Percentiles rank a stretch among this genome's conserved stretches.
phyloP scores from a whole-genome alignment of 1,284 basidiomycete genomes.

The Coniferiporia weirii region DNA sequence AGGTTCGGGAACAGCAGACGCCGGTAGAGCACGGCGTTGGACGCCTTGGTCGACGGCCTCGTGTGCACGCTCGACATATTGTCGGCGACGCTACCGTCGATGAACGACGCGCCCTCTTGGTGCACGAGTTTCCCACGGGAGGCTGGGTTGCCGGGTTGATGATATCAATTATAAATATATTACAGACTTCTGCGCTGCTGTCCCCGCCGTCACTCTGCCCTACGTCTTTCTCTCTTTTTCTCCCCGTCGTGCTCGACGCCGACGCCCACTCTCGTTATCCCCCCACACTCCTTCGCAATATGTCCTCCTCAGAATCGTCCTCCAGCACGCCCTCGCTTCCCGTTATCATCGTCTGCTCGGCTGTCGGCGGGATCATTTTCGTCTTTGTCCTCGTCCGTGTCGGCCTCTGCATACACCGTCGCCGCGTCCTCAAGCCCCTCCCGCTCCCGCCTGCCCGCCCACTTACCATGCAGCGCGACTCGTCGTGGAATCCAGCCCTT shows the following conservation, averaged over 20 bases:
- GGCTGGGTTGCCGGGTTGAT: neutral
- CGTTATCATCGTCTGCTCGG: conserved; percentile 42
- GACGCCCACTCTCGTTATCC: neutral
- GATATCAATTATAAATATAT: neutral
- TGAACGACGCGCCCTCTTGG: neutral
- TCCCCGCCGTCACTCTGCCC: too few species aligned
- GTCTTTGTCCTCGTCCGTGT: conserved; percentile 35
- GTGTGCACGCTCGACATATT: conserved; percentile 14
- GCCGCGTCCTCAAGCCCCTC: conserved; percentile 28
- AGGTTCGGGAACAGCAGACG: conserved; percentile 67
- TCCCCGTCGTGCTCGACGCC: neutral
- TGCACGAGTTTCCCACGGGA: neutral
- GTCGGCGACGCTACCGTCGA: neutral
- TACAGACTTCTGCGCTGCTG: too few species aligned
- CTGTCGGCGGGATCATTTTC: conserved; percentile 35
- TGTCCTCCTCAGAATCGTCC: neutral
- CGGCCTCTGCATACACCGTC: conserved; percentile 33
- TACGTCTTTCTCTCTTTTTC: neutral
- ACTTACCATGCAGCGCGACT: conserved; percentile 39
- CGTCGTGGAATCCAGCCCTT: conserved; percentile 38
- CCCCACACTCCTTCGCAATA: neutral
- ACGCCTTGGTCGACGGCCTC: conserved; percentile 21
- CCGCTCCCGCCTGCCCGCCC: conserved; percentile 56
- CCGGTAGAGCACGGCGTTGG: conserved; percentile 43
- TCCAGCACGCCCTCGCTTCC: conserved; percentile 27